Evolutionary conservation across 192 early-diverging fungal species (phyloP), one percentile per base, ranked within the genome.

Genomic region (Mortierella antarctica): DNA sequence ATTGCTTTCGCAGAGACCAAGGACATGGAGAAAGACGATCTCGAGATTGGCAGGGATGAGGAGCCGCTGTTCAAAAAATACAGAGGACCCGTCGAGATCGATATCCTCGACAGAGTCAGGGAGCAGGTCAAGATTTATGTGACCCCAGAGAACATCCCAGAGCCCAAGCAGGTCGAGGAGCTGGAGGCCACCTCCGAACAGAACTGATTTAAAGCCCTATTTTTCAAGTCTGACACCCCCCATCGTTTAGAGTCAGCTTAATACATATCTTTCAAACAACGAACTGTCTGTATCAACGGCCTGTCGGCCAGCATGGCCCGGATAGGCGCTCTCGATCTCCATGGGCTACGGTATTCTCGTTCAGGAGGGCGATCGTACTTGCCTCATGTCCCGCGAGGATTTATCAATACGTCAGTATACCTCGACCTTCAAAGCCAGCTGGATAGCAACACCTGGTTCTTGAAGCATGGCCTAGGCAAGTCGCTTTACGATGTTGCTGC

Each of bases 1-100:
- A 66, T 89, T 49, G 92, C 89, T 2, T 90, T 92, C 86, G 89
- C 85, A 18, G 67, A 83, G 62, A 78, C 83, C 49, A 77, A 75
- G 57, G 54, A 86, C 59, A 81, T 85, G 57, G 73, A 65, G 55
- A 66, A 78, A 57, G 70, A 73, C 23, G 84, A 85, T 80, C 57
- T 85, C 18, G 70, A 83, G 6, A 50, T 76, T 31, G 81, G 83
- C 8, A 65, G 70, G 52, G 83, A 81, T 57, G 83, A 84, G 59
- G 74, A 85, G 55, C 68, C 70, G 4, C 61, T 85, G 47, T 85
- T 85, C 54, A 62, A 77, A 41, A 80, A 80, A 54, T 80, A 80
- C 55, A 45, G 77, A 5, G 77, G 77, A 40, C 77, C 77, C 9
- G 65, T 80, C 14, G 77, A 80, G 44, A 67, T 80, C 52, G 53